Evolutionary conservation across 768 basidiomycete species (phyloP), one percentile per base, ranked within the genome.

Genomic region (Russula foetens): DNA sequence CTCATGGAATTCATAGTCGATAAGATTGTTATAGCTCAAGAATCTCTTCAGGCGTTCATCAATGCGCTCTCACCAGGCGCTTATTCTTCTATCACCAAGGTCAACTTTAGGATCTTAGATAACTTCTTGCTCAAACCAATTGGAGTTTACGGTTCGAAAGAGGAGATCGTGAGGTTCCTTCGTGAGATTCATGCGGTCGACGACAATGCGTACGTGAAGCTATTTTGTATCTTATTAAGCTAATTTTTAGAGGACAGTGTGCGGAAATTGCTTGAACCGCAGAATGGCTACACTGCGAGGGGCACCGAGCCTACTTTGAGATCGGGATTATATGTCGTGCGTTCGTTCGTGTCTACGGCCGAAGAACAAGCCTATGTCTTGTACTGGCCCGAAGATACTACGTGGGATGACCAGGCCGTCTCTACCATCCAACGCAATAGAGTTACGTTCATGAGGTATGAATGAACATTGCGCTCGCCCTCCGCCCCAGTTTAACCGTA

Each of bases 301-400:
- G 67, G 58, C 7, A 43, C 63, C 21, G 62, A 62, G 5, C 69
- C 73, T 1, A 60, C 57, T 21, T 70, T 84, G 6, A 75, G 79
- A 9, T 79, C 83, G 15, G 83, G 83, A 19, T 64, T 84, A 9
- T 84, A 84, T 58, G 63, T 79, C 33, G 71, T 75, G 31, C 71
- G 70, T n/a, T 44, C 60, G n/a, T 35, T 28, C n/a, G 49, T n/a
- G 24, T 46, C 50, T 14, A 58, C 48, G 0, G 63, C 63, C 2
- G 69, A 74, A 35, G 58, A 63, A 14, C 68, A 72, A 38, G 54
- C 79, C 4, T 82, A 79, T 57, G 75, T 82, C 15, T 62, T 85
- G 7, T 84, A 81, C 58, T 86, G 85, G 84, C 84, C 84, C 0
- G 82, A 86, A 60, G 74, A 80, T 31, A 75, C 71, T 1, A 84